phyloP scores from a whole-genome alignment of 2,329 filamentous ascomycete species.

The Aspergillus pseudotamarii region DNA sequence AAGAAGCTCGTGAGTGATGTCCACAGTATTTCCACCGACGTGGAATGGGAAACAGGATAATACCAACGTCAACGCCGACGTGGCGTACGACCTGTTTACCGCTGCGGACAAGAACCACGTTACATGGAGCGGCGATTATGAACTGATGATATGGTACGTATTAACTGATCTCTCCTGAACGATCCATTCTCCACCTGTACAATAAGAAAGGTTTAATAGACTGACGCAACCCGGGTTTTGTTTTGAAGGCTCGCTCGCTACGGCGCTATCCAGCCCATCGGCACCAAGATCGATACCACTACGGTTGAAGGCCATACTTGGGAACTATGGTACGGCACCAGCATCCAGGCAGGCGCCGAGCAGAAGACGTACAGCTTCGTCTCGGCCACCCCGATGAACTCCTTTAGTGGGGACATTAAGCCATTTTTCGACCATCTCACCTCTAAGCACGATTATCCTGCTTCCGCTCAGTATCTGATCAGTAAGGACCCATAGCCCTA shows the following conservation, averaged over 20 bases:
- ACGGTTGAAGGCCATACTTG: constrained; percentile 55
- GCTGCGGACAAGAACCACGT: constrained; percentile 41
- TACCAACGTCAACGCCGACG: constrained; percentile 54
- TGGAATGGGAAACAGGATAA: constrained; percentile 53
- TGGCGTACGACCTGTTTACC: constrained; percentile 64
- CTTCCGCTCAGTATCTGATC: constrained; percentile 54
- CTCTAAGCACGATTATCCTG: constrained; percentile 49
- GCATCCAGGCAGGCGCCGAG: constrained; percentile 40
- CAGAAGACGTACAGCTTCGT: constrained; percentile 61
- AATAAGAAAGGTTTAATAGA: neutral
- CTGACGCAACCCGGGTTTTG: neutral
- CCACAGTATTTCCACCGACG: constrained; percentile 44
- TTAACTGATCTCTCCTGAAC: neutral
- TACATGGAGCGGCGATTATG: constrained; percentile 52
- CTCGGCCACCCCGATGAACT: constrained; percentile 41
- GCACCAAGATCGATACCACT: constrained; percentile 52
- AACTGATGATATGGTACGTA: constrained; percentile 63
- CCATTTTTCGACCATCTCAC: constrained; percentile 59
- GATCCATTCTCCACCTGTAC: neutral
- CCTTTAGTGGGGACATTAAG: constrained; percentile 59
- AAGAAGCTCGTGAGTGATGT: constrained; percentile 26
- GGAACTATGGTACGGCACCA: constrained; percentile 61
- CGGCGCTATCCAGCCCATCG: constrained; percentile 58
- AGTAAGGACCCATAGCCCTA: constrained; percentile 36
- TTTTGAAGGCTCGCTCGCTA: constrained; percentile 47